Conservation (phyloP, 306 rosid species). For the Trifolium pratense region DNA sequence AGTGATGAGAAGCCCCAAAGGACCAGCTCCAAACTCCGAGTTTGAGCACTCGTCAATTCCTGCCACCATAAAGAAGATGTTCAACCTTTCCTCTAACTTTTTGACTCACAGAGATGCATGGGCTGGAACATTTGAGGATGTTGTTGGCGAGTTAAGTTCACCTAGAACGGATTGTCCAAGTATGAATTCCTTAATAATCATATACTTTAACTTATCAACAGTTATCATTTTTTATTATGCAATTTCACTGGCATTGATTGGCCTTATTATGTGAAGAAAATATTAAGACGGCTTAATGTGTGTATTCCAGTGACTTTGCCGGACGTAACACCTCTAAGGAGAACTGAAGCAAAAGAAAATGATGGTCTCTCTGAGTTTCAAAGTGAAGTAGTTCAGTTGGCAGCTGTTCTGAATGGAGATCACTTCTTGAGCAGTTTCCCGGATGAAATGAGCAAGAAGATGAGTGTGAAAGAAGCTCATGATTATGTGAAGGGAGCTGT, state of each 20-base stretch:
- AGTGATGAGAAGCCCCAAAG: conserved; percentile 76
- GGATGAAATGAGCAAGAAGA: conserved; percentile 79
- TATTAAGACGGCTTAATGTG: conserved; percentile 24
- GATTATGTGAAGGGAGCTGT: conserved; percentile 80
- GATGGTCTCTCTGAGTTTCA: conserved; percentile 75
- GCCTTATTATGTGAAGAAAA: conserved; percentile 27
- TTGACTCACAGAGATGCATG: conserved; percentile 98
- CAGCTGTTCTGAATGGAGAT: conserved; percentile 92
- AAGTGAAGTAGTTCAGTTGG: conserved; percentile 89
- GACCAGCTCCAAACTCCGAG: conserved; percentile 86
- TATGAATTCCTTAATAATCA: conserved; percentile 38
- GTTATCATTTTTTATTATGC: background rate
- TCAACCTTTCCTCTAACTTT: conserved; percentile 89
- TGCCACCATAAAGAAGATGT: conserved; percentile 94
- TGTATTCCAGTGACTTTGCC: conserved; percentile 78
- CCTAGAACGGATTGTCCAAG: conserved; percentile 98
- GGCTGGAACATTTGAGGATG: conserved; percentile 94
- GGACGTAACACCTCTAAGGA: conserved; percentile 79
- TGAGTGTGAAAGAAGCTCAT: conserved; percentile 86
- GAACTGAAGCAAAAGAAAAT: conserved; percentile 71
- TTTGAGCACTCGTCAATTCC: conserved; percentile 98
- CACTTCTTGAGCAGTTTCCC: conserved; percentile 94
- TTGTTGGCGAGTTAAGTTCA: conserved; percentile 69
- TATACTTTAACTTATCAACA: background rate
- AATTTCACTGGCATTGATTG: background rate